These are phyloP conservation scores for Saccharomyces kudriavzevii DNA, from an alignment of 805 yeast species.

Conservation along the genomic window DNA sequence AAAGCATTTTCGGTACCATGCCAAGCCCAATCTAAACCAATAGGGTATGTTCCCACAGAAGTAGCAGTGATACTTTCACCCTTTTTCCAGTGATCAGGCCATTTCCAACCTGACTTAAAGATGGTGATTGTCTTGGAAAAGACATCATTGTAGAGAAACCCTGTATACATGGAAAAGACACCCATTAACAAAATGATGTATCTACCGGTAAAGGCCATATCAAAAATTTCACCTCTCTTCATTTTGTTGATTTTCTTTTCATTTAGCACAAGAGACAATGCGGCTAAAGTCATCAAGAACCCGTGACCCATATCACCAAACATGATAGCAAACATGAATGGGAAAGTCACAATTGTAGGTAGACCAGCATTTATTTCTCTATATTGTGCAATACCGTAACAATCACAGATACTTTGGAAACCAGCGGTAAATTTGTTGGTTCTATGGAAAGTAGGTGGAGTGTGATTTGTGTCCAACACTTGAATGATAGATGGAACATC, in stretches of 20 bases:
- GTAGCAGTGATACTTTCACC: slow-evolving; percentile 43
- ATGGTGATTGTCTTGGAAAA: slow-evolving; percentile 62
- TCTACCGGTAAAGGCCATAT: slow-evolving; percentile 68
- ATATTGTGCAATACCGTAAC: slow-evolving; percentile 71
- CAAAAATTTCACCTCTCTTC: slow-evolving; percentile 67
- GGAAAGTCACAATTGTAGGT: slow-evolving; percentile 67
- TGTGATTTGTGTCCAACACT: slow-evolving; percentile 53
- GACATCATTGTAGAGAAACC: slow-evolving; percentile 62
- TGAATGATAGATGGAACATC: slow-evolving; percentile 43
- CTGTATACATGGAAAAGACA: slow-evolving; percentile 63
- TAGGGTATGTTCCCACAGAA: slow-evolving; percentile 44
- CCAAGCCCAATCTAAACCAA: slow-evolving; percentile 70
- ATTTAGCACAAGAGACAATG: slow-evolving; percentile 44
- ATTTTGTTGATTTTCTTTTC: slow-evolving; percentile 45
- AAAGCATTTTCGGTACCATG: slow-evolving; percentile 72
- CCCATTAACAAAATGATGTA: slow-evolving; percentile 68
- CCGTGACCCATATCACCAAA: slow-evolving; percentile 81
- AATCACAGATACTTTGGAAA: slow-evolving; percentile 63
- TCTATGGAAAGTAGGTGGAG: slow-evolving; percentile 66
- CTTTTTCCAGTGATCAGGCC: slow-evolving; percentile 46
- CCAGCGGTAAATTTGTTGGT: slow-evolving; percentile 63
- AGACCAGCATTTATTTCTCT: slow-evolving; percentile 70
- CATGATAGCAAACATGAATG: slow-evolving; percentile 79
- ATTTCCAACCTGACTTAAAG: slow-evolving; percentile 65
- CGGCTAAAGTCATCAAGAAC: slow-evolving; percentile 50